Percentiles rank a stretch among this genome's conserved stretches.
Conservation (phyloP, 495 filamentous ascomycete species). For the Penicillium canescens region DNA sequence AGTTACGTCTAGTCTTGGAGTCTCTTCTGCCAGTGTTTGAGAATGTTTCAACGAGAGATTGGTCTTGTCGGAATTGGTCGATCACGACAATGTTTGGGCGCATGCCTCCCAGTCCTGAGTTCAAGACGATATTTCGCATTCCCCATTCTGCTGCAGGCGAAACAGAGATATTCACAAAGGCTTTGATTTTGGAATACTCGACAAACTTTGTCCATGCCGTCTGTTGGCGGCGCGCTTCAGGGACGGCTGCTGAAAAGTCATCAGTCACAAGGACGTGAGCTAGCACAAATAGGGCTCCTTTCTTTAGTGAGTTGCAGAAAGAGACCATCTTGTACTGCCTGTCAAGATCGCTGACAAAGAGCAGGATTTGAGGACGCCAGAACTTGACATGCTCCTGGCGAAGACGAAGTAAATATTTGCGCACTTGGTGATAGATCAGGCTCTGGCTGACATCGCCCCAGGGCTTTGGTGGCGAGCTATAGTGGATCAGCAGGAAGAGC, state of each 20-base stretch:
- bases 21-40: slow-evolving; percentile 22
- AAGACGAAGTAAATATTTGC: slow-evolving; percentile 81
- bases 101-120: slow-evolving; percentile 86
- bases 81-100: slow-evolving; percentile 84
- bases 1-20: slow-evolving; percentile 27
- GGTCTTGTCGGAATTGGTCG: slow-evolving; percentile 63
- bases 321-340: slow-evolving; percentile 79
- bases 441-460: slow-evolving; percentile 92
- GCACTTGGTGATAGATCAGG: slow-evolving; percentile 88
- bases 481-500: slow-evolving; percentile 83
- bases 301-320: slow-evolving; percentile 90
- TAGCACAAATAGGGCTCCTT: slow-evolving; percentile 80
- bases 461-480: slow-evolving; percentile 77
- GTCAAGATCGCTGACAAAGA: slow-evolving; percentile 81
- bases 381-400: slow-evolving; percentile 91
- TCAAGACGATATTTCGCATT: slow-evolving; percentile 76
- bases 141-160: slow-evolving; percentile 86
- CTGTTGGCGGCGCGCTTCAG: slow-evolving; percentile 80
- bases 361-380: slow-evolving; percentile 82
- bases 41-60: slow-evolving; percentile 51
- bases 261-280: slow-evolving; percentile 85
- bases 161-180: slow-evolving; percentile 83
- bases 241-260: slow-evolving; percentile 75
- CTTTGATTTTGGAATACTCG: slow-evolving; percentile 83
- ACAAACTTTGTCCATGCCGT: slow-evolving; percentile 82